Percentiles rank a stretch among this genome's conserved stretches.
Evolutionary conservation across 2,329 filamentous ascomycete species (phyloP).

Genomic region (Cercospora sp.): DNA sequence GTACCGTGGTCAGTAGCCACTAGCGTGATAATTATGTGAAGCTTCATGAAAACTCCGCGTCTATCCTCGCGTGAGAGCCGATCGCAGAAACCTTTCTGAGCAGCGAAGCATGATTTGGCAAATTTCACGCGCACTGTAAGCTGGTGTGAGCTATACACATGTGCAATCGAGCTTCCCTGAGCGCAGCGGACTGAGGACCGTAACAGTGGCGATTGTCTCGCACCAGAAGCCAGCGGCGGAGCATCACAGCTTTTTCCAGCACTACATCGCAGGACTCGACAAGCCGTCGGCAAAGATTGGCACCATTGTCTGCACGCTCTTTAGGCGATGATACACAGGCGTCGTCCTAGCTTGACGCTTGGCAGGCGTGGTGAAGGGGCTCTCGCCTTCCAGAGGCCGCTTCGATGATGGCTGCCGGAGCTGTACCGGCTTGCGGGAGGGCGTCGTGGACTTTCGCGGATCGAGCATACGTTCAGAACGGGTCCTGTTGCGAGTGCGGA

Average conservation of each 20-base stretch:
- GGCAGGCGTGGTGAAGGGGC: slow-evolving; percentile 19
- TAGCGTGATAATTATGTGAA: not conserved
- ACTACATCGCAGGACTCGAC: slow-evolving; percentile 25
- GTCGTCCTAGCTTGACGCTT: slow-evolving; percentile 17
- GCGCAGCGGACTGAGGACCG: not conserved
- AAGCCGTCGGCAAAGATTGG: slow-evolving; percentile 29
- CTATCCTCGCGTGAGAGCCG: not conserved
- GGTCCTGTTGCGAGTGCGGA: slow-evolving; percentile 1
- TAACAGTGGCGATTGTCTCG: not conserved
- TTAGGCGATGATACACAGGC: slow-evolving; percentile 19
- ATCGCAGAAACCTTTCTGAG: not conserved
- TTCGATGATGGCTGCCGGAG: slow-evolving; percentile 8
- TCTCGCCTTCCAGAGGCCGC: slow-evolving; percentile 6
- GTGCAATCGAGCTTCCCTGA: not conserved
- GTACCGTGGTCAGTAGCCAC: not conserved
- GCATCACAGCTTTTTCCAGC: not conserved
- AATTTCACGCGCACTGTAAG: not conserved
- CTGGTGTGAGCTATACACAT: not conserved
- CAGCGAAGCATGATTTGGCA: not conserved
- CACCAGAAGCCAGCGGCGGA: not conserved
- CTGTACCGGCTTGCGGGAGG: not conserved
- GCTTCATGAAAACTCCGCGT: not conserved
- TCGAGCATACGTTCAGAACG: slow-evolving; percentile 24
- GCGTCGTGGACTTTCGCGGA: slow-evolving; percentile 20
- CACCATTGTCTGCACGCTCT: slow-evolving; percentile 24